phyloP scores from a whole-genome alignment of 306 rosid genomes.

The Mucuna pruriens region DNA sequence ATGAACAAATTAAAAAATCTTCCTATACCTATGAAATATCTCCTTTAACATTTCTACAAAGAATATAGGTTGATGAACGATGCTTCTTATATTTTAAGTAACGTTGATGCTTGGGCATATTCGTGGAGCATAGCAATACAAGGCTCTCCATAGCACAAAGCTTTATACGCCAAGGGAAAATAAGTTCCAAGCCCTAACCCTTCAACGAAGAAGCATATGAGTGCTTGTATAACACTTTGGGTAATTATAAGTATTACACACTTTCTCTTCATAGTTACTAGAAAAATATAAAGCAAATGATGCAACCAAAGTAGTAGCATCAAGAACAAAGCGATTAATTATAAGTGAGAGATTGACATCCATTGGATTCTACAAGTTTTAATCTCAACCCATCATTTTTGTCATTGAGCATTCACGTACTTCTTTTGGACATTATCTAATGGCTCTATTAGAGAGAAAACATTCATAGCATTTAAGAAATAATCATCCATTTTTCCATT shows the following conservation, averaged over 20 bases:
- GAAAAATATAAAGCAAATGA: constrained; percentile 53
- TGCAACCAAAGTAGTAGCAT: constrained; percentile 79
- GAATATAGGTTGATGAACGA: constrained; percentile 39
- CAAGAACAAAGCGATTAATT: constrained; percentile 87
- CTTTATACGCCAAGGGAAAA: constrained; percentile 74
- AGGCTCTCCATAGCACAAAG: constrained; percentile 71
- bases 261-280: constrained; percentile 28
- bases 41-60: constrained; percentile 43
- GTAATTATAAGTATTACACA: constrained; percentile 34
- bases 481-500: constrained; percentile 28
- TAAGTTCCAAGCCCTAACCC: constrained; percentile 68
- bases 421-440: constrained; percentile 72
- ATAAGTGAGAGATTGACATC: constrained; percentile 63
- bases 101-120: constrained; percentile 44
- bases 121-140: constrained; percentile 48
- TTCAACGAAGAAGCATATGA: constrained; percentile 58
- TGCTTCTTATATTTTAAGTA: constrained; percentile 46
- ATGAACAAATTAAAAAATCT: constrained; percentile 40
- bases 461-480: constrained; percentile 65
- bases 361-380: constrained; percentile 61
- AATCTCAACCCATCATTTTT: constrained; percentile 43
- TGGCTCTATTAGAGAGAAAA: constrained; percentile 81
- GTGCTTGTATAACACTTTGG: constrained; percentile 40
- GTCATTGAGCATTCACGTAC: constrained; percentile 44
- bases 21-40: constrained; percentile 24